phyloP scores from a whole-genome alignment of 108 stramenopile genomes.

The Nannochloropsis oceanica region DNA sequence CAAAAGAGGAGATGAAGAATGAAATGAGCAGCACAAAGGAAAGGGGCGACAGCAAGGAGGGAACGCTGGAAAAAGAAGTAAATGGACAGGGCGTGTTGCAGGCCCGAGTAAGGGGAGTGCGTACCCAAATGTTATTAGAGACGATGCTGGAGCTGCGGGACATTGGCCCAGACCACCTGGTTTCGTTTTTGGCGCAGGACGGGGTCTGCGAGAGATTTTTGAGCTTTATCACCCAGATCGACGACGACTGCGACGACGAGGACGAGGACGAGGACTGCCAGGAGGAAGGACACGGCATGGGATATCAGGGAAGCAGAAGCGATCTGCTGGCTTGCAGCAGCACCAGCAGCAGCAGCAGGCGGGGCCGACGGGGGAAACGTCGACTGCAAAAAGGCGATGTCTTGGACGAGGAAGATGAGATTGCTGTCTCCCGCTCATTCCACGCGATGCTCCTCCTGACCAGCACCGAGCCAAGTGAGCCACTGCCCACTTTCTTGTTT shows the following conservation, averaged over 20 bases:
- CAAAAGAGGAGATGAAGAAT: too few species aligned
- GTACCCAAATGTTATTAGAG: not conserved
- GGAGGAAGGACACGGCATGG: conserved; percentile 11
- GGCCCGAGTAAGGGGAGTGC: not conserved
- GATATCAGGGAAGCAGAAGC: conserved; percentile 16
- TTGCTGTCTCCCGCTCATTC: not conserved
- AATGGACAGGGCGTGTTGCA: too few species aligned
- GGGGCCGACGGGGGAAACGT: not conserved
- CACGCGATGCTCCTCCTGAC: conserved; percentile 30
- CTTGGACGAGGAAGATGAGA: not conserved
- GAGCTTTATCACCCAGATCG: conserved; percentile 22
- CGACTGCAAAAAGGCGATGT: not conserved
- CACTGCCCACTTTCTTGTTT: conserved; percentile 4
- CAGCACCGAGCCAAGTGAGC: conserved; percentile 22
- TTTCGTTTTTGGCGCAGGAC: conserved; percentile 19
- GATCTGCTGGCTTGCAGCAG: conserved; percentile 10
- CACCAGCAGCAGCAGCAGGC: not conserved
- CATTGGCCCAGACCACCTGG: conserved; percentile 7
- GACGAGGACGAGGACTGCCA: not conserved
- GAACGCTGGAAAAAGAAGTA: too few species aligned
- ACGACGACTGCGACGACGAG: conserved; percentile 5
- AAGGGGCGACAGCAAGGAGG: too few species aligned
- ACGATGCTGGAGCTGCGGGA: not conserved
- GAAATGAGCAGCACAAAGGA: too few species aligned
- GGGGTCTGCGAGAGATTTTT: conserved; percentile 28